phyloP scores from a whole-genome alignment of 192 early-diverging fungal genomes.

The Radiomyces spectabilis region DNA sequence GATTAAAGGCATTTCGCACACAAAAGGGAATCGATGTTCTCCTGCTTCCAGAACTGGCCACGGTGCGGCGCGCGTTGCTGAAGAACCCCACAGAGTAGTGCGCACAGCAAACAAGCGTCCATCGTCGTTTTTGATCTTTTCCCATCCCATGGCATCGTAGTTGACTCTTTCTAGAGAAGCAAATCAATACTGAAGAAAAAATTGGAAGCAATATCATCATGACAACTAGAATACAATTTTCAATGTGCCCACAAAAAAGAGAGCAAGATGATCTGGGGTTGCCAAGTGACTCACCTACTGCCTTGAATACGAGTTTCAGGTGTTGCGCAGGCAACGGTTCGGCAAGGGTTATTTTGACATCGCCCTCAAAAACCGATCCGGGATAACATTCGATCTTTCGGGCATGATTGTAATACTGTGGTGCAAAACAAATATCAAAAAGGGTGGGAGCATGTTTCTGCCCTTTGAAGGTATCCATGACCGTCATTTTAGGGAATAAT shows the following conservation, averaged over 20 bases:
- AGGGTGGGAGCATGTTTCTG: not conserved
- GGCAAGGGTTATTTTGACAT: not conserved
- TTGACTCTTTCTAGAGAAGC: constrained; percentile 16
- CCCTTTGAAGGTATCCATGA: too few relatives aligned
- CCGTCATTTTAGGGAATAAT: too few relatives aligned
- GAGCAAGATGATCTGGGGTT: not conserved
- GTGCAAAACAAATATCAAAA: constrained; percentile 1
- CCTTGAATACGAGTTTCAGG: constrained; percentile 20
- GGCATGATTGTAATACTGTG: constrained; percentile 2
- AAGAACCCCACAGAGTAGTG: constrained; percentile 7
- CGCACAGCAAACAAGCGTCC: constrained; percentile 18
- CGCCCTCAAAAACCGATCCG: constrained; percentile 22
- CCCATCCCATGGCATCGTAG: constrained; percentile 20
- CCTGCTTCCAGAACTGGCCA: constrained; percentile 13
- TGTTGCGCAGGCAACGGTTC: constrained; percentile 1
- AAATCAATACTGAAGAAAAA: not conserved
- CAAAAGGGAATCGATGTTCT: constrained; percentile 16
- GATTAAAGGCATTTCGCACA: constrained; percentile 19
- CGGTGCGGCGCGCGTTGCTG: constrained; percentile 1
- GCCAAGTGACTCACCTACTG: not conserved
- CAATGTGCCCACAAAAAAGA: too few relatives aligned
- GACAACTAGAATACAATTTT: too few relatives aligned
- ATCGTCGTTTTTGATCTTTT: constrained; percentile 5
- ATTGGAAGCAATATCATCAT: too few relatives aligned
- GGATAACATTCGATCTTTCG: constrained; percentile 8